Evolutionary conservation across 805 yeast species (phyloP).

Genomic region (Kodamaea jinghongensis): DNA sequence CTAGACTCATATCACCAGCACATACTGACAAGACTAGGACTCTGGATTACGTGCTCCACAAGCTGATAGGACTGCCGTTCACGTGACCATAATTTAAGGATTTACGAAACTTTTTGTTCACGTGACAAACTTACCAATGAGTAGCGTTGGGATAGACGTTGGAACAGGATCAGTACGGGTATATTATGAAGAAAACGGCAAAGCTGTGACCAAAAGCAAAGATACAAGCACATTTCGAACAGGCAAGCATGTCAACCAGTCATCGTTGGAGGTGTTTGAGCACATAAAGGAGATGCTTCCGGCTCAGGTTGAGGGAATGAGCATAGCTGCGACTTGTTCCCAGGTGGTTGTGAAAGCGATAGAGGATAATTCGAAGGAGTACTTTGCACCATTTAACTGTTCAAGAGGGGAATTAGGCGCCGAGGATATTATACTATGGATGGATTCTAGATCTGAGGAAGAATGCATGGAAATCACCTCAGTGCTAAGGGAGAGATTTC

Average conservation of each 20-base stretch:
- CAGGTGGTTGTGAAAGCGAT: constrained; percentile 43
- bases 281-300: constrained; percentile 24
- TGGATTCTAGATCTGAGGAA: constrained; percentile 46
- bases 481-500: constrained; percentile 25
- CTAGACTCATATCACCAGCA: too few species aligned
- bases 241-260: constrained; percentile 35
- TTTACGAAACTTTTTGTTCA: too few species aligned
- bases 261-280: constrained; percentile 36
- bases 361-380: constrained; percentile 12
- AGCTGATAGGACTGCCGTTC: too few species aligned
- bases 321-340: constrained; percentile 59
- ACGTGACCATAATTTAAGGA: too few species aligned
- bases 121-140: neutral
- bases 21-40: too few species aligned
- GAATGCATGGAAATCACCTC: constrained; percentile 24
- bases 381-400: constrained; percentile 30
- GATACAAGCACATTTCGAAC: constrained; percentile 17
- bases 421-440: constrained; percentile 54
- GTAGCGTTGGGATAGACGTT: constrained; percentile 44
- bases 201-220: constrained; percentile 13
- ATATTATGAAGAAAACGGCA: constrained; percentile 23
- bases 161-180: constrained; percentile 52
- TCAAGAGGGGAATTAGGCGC: constrained; percentile 8
- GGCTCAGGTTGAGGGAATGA: constrained; percentile 22
- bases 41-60: too few species aligned